Percentiles rank a stretch among this genome's conserved stretches.
Conservation (phyloP, 805 yeast genomes). For the Cyberlindnera suaveolens region DNA sequence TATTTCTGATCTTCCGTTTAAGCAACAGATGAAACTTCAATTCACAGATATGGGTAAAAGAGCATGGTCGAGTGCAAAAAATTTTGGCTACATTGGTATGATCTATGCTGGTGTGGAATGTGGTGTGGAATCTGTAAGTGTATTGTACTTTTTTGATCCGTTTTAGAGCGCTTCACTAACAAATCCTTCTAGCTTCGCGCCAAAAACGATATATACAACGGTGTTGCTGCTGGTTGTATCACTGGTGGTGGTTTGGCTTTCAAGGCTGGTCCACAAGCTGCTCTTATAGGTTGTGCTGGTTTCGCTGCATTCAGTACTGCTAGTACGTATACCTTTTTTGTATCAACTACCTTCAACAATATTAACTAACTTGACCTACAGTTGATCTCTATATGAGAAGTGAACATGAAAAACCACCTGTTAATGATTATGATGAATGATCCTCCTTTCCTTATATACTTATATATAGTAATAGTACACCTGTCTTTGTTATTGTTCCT, state of each 20-base stretch:
- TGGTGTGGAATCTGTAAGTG: constrained; percentile 59
- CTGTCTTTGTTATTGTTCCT: neutral
- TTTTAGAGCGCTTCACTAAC: neutral
- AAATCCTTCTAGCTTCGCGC: constrained; percentile 43
- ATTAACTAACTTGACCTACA: constrained; percentile 1
- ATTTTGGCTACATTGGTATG: constrained; percentile 89
- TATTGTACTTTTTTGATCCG: neutral
- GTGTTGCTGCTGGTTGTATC: constrained; percentile 87
- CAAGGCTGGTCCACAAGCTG: constrained; percentile 91
- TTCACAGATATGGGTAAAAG: constrained; percentile 88
- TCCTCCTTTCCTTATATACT: neutral
- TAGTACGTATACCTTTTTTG: constrained; percentile 17
- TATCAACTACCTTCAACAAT: neutral
- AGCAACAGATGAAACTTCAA: constrained; percentile 88
- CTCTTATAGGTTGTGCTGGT: constrained; percentile 90
- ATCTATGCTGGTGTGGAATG: constrained; percentile 92
- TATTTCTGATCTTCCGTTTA: constrained; percentile 80
- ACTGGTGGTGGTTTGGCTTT: constrained; percentile 96
- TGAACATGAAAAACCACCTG: constrained; percentile 79
- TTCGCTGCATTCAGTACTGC: constrained; percentile 94
- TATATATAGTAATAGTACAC: neutral
- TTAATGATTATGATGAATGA: constrained; percentile 74
- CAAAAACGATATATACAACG: constrained; percentile 87
- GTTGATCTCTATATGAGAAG: constrained; percentile 79
- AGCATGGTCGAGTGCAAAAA: constrained; percentile 85